Percentiles rank a stretch among this genome's conserved stretches.
These are phyloP conservation scores for Neotropicomus parvogracilis DNA, from an alignment of 1,284 basidiomycete species.

Conservation along the genomic window DNA sequence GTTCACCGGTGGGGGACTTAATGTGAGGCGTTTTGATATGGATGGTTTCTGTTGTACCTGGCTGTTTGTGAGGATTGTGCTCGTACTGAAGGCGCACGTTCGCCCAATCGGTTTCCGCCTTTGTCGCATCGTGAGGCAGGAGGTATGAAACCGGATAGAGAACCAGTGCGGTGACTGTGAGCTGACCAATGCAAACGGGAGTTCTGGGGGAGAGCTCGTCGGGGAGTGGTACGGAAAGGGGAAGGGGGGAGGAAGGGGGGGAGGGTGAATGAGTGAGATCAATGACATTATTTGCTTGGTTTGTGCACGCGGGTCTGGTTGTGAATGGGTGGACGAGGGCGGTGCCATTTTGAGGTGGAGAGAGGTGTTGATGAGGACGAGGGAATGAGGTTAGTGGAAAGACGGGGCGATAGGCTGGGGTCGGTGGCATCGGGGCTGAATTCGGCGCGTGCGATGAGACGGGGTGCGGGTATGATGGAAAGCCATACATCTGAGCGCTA, in stretches of 20 bases:
- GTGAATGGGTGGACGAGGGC: slow-evolving; percentile 15
- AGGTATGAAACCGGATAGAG: slow-evolving; percentile 82
- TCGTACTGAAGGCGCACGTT: slow-evolving; percentile 74
- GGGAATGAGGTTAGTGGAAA: slow-evolving; percentile 43
- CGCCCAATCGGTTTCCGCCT: slow-evolving; percentile 63
- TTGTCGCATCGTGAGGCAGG: slow-evolving; percentile 43
- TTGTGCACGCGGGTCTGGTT: slow-evolving; percentile 18
- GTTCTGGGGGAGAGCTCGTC: slow-evolving; percentile 66
- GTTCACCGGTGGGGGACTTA: slow-evolving; percentile 48
- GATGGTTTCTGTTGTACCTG: slow-evolving; percentile 68
- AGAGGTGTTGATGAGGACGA: slow-evolving; percentile 22
- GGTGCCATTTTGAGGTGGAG: slow-evolving; percentile 19
- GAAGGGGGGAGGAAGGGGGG: slow-evolving; percentile 48
- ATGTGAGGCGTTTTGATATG: slow-evolving; percentile 71
- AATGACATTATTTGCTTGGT: slow-evolving; percentile 53
- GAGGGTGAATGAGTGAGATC: slow-evolving; percentile 75
- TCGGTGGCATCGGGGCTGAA: slow-evolving; percentile 21
- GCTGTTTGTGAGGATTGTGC: slow-evolving; percentile 51
- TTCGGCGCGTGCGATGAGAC: slow-evolving; percentile 21
- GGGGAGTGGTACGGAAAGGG: slow-evolving; percentile 35
- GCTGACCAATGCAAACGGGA: slow-evolving; percentile 84
- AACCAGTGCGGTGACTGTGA: slow-evolving; percentile 78
- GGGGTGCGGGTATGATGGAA: slow-evolving; percentile 19
- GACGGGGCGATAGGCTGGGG: slow-evolving; percentile 42
- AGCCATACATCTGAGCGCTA: slow-evolving; percentile 29